These are phyloP conservation scores for Pluteus cervinus DNA, from an alignment of 768 basidiomycete genomes.

Conservation along the genomic window DNA sequence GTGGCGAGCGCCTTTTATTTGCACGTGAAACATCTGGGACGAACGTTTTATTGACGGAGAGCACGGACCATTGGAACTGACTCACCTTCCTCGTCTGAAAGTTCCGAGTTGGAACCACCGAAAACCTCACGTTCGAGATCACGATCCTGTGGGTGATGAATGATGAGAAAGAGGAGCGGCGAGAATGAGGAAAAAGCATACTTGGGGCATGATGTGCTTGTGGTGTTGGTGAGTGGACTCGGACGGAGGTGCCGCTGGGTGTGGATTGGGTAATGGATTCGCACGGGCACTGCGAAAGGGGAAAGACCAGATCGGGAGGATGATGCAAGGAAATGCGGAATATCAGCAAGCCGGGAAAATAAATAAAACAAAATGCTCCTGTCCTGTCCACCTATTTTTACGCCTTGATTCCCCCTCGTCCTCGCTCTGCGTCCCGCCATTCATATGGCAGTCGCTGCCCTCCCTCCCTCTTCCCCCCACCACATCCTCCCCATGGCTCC, in stretches of 20 bases:
- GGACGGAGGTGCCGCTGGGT: neutral
- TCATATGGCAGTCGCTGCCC: constrained; percentile 7
- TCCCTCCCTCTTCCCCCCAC: constrained; percentile 11
- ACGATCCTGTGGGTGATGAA: constrained; percentile 16
- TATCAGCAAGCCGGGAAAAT: too few species aligned
- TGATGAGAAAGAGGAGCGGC: constrained; percentile 3
- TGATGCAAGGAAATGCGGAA: too few species aligned
- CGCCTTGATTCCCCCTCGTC: neutral
- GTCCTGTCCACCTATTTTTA: too few species aligned
- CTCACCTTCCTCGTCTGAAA: constrained; percentile 67
- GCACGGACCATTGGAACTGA: neutral
- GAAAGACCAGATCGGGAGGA: too few species aligned
- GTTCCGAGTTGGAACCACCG: constrained; percentile 79
- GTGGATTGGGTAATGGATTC: too few species aligned
- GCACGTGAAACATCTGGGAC: constrained; percentile 7
- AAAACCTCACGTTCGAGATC: constrained; percentile 70
- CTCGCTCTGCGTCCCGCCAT: constrained; percentile 6
- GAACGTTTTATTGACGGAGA: constrained; percentile 1
- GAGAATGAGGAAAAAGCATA: neutral
- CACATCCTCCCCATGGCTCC: constrained; percentile 12
- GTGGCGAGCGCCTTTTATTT: constrained; percentile 17
- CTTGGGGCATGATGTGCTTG: neutral
- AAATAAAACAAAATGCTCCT: too few species aligned
- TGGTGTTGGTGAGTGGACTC: neutral
- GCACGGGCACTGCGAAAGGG: too few species aligned